phyloP scores from a whole-genome alignment of 2,329 filamentous ascomycete genomes.

The Rutstroemia sp. region DNA sequence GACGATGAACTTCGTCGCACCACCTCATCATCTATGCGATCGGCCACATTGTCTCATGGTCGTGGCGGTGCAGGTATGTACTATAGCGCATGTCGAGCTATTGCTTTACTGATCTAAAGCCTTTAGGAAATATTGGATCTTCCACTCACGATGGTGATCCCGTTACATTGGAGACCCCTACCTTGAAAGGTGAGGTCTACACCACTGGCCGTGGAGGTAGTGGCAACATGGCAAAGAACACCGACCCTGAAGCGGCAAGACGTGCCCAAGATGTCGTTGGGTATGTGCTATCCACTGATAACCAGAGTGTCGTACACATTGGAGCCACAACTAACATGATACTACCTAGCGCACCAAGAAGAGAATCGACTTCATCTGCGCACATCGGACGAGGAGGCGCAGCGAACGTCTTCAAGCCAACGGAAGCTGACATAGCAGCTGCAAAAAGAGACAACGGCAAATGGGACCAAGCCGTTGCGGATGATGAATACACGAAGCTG shows the following conservation, averaged over 20 bases:
- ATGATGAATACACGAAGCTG: slow-evolving; percentile 15
- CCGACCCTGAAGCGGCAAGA: slow-evolving; percentile 66
- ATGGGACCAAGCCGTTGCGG: slow-evolving; percentile 24
- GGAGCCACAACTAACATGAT: background rate
- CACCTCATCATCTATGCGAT: slow-evolving; percentile 15
- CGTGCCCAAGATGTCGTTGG: slow-evolving; percentile 76
- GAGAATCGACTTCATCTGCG: slow-evolving; percentile 49
- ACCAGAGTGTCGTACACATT: background rate
- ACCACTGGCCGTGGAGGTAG: slow-evolving; percentile 81
- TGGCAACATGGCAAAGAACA: slow-evolving; percentile 76
- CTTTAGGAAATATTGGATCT: slow-evolving; percentile 56
- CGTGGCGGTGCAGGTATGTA: slow-evolving; percentile 64
- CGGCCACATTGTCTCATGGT: slow-evolving; percentile 49
- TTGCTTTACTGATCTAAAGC: background rate
- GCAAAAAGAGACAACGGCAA: slow-evolving; percentile 27
- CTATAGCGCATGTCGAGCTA: background rate
- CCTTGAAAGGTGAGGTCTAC: slow-evolving; percentile 73
- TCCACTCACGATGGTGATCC: slow-evolving; percentile 41
- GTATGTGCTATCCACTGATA: slow-evolving; percentile 34
- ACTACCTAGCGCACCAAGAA: slow-evolving; percentile 32
- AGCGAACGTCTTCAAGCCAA: slow-evolving; percentile 57
- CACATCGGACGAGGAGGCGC: slow-evolving; percentile 70
- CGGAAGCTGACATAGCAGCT: slow-evolving; percentile 27
- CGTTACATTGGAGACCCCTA: slow-evolving; percentile 71
- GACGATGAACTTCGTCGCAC: slow-evolving; percentile 16